A percentile compares a stretch with the other conserved stretches of the same genome.
Evolutionary conservation across 2,329 filamentous ascomycete genomes (phyloP).

Genomic region (Colletotrichum lindemuthianum): DNA sequence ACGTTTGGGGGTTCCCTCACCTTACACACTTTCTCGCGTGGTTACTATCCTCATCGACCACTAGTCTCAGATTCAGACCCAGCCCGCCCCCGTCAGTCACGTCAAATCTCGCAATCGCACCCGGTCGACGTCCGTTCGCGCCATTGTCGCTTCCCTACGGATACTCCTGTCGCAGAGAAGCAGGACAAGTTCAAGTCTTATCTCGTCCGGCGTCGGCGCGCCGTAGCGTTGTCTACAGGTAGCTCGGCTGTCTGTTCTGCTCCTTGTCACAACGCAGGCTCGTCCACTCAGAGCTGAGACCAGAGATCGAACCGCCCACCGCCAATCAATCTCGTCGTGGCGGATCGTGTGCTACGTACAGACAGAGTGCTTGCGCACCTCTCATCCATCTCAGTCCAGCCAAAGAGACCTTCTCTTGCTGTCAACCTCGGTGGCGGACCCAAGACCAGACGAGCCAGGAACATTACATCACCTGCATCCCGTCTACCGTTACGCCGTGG

Average conservation of each 20-base stretch:
- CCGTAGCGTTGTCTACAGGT: slow-evolving; percentile 23
- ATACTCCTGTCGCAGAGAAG: slow-evolving; percentile 1
- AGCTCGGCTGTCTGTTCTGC: slow-evolving; percentile 7
- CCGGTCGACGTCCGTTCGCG: slow-evolving; percentile 14
- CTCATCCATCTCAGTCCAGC: slow-evolving; percentile 3
- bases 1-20: slow-evolving; percentile 8
- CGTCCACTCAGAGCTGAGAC: slow-evolving; percentile 10
- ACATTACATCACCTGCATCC: slow-evolving; percentile 35
- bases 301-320: slow-evolving; percentile 15
- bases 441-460: slow-evolving; percentile 17
- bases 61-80: slow-evolving; percentile 15
- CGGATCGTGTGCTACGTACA: slow-evolving; percentile 29
- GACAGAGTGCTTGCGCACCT: neutral
- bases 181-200: slow-evolving; percentile 4
- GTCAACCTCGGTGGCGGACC: slow-evolving; percentile 28
- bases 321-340: slow-evolving; percentile 19
- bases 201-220: slow-evolving; percentile 26
- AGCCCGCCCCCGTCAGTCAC: slow-evolving; percentile 21
- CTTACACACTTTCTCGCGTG: slow-evolving; percentile 19
- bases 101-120: slow-evolving; percentile 29
- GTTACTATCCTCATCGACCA: slow-evolving; percentile 13
- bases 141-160: slow-evolving; percentile 6
- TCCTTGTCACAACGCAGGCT: slow-evolving; percentile 24
- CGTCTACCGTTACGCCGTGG: slow-evolving; percentile 28
- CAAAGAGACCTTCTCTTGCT: slow-evolving; percentile 4